These are phyloP conservation scores for Verticillium alfalfae DNA, from an alignment of 2,329 filamentous ascomycete species.

Conservation along the genomic window DNA sequence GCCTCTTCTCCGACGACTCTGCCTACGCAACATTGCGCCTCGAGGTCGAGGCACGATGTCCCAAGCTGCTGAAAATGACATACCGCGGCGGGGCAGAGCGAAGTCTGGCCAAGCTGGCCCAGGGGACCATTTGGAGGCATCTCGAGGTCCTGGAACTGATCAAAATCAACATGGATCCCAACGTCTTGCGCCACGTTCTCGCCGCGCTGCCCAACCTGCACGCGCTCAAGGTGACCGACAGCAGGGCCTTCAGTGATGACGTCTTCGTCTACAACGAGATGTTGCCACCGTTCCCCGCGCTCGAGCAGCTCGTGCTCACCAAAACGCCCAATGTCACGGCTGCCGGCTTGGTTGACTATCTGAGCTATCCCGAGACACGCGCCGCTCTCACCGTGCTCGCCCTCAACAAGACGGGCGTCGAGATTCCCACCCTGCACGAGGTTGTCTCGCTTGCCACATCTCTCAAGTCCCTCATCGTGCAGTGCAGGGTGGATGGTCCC, in stretches of 20 bases:
- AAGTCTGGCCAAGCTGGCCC: constrained; percentile 65
- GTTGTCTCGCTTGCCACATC: constrained; percentile 52
- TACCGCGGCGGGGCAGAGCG: constrained; percentile 75
- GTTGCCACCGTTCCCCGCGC: constrained; percentile 66
- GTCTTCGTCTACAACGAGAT: constrained; percentile 64
- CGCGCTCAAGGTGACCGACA: constrained; percentile 68
- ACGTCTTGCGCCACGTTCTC: constrained; percentile 65
- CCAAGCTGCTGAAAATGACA: constrained; percentile 82
- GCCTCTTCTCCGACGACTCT: constrained; percentile 76
- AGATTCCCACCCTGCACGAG: constrained; percentile 53
- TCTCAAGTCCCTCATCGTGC: constrained; percentile 52
- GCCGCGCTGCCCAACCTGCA: constrained; percentile 60
- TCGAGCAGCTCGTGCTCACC: constrained; percentile 69
- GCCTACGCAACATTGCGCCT: constrained; percentile 71
- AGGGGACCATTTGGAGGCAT: constrained; percentile 60
- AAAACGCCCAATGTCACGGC: constrained; percentile 68
- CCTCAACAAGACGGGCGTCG: constrained; percentile 67
- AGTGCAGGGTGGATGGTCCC: constrained; percentile 41
- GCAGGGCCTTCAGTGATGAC: constrained; percentile 67
- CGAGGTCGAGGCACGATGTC: constrained; percentile 78
- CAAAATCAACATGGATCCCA: constrained; percentile 63
- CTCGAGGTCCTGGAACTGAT: constrained; percentile 70
- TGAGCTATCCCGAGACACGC: constrained; percentile 55
- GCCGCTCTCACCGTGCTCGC: constrained; percentile 61
- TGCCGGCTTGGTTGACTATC: constrained; percentile 63